Base-by-base conservation (phyloP, 768 basidiomycete genomes). In the Lentinula detonsa region DNA sequence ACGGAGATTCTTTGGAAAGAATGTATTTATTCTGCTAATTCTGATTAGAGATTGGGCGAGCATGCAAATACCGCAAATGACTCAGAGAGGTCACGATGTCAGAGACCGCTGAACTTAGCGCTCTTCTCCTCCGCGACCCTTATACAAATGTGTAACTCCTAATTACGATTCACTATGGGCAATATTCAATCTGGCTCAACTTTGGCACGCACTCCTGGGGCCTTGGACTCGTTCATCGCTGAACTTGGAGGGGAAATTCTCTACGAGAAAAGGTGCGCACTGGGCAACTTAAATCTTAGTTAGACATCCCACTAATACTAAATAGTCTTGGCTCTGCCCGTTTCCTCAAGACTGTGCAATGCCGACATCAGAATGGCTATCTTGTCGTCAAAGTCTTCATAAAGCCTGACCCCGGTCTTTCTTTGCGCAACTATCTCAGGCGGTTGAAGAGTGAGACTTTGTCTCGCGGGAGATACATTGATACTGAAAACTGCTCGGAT, bases 381-480 rank as follows among this genome's bases (percentile, higher is more conserved):
- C 76, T 98, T 37, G 87, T 97, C 56, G 84, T 96, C 68, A 98
- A 98, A 81, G 87, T 98, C 61, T 97, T 95, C 76, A 85, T 95
- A 69, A 98, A 99, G 71, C 89, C 94, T 0, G 94, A 98, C 74
- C 91, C 93, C 28, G 84, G 87, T 3, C 69, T 95, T 60, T 89
- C 88, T 11, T 75, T 98, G 68, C 74, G 86, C 61, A 84, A 81
- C 51, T 89, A 95, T 67, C 84, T 88, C 57, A 76, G 87, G 59
- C 78, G 89, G 63, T 75, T 98, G 65, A 97, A 95, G 75, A 75
- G 96, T 90, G 61, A 55, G 74, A 16, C 1, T 21, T 18, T 74
- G 34, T 16, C 65, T 64, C 0, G 43, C 16, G 43, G 28, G 10
- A 56, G 13, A 23, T 31, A 15, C 37, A 5, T 55, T 57, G 33